phyloP scores from a whole-genome alignment of 208 protist genomes.

The Wallacemonas collosoma region DNA sequence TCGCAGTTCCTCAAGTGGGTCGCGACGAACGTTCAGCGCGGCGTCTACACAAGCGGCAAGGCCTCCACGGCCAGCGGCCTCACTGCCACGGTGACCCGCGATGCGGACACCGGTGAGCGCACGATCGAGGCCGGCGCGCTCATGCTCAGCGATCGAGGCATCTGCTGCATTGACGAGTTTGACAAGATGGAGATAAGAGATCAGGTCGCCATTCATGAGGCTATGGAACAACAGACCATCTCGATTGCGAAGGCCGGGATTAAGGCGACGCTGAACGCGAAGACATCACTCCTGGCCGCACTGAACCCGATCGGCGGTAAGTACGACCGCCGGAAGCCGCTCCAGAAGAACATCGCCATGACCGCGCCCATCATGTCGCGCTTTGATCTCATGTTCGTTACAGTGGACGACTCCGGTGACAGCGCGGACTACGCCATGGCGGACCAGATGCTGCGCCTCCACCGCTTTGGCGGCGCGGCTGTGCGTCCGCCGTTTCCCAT shows the following conservation, averaged over 20 bases:
- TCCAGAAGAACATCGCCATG: constrained; percentile 95
- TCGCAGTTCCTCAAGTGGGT: constrained; percentile 99
- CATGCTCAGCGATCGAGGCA: constrained; percentile 99
- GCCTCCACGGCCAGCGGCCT: constrained; percentile 97
- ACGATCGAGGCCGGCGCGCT: constrained; percentile 99
- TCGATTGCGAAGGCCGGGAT: constrained; percentile 99
- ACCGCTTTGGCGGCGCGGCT: constrained; percentile 85
- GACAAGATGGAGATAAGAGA: constrained; percentile 99
- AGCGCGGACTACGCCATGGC: constrained; percentile 97
- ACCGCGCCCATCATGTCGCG: constrained; percentile 99
- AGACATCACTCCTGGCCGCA: constrained; percentile 97
- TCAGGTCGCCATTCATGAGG: constrained; percentile 99
- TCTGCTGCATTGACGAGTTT: constrained; percentile 99
- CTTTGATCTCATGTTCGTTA: constrained; percentile 99
- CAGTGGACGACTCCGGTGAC: constrained; percentile 97
- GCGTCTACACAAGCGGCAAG: constrained; percentile 99
- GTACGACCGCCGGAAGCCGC: constrained; percentile 93
- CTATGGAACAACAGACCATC: constrained; percentile 99
- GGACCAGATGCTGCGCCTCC: constrained; percentile 95
- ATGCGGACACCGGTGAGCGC: constrained; percentile 99
- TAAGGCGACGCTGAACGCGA: constrained; percentile 99
- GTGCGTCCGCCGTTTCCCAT: constrained; percentile 72
- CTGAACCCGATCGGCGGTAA: constrained; percentile 98
- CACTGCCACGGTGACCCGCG: constrained; percentile 97
- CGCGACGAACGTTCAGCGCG: constrained; percentile 90